Evolutionary conservation across 2,329 filamentous ascomycete species (phyloP).

Genomic region (Trichoderma lentiforme): DNA sequence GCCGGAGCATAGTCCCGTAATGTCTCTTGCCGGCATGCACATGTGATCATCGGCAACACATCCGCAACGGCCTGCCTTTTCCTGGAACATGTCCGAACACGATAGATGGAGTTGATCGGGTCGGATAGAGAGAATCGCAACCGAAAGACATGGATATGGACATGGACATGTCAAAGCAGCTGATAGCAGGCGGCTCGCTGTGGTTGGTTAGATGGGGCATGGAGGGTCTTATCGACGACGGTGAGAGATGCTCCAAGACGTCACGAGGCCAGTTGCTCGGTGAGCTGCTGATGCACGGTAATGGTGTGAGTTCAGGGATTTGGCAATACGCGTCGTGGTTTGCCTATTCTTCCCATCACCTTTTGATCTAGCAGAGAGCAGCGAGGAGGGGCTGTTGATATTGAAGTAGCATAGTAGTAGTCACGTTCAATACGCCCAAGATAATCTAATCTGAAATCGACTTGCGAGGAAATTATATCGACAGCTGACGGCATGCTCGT

Average conservation of each 20-base stretch:
- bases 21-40: not conserved
- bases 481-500: not conserved
- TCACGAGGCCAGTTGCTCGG: conserved; percentile 11
- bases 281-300: conserved; percentile 4
- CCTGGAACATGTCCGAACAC: conserved; percentile 1
- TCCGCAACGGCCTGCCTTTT: conserved; percentile 5
- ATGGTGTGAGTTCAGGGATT: not conserved
- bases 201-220: not conserved
- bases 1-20: not conserved
- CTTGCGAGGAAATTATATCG: not conserved
- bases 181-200: not conserved
- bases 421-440: not conserved
- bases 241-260: not conserved
- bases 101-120: not conserved
- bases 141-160: not conserved
- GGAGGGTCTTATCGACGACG: conserved; percentile 11
- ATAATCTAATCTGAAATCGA: not conserved
- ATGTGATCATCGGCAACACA: conserved; percentile 10
- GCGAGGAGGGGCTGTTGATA: not conserved
- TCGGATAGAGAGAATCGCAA: not conserved
- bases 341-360: not conserved
- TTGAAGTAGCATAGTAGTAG: not conserved
- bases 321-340: not conserved
- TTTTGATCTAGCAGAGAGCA: not conserved
- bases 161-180: not conserved